Evolutionary conservation across 768 basidiomycete species (phyloP), one percentile per base, ranked within the genome.

Genomic region (Cystofilobasidium bisporidii): DNA sequence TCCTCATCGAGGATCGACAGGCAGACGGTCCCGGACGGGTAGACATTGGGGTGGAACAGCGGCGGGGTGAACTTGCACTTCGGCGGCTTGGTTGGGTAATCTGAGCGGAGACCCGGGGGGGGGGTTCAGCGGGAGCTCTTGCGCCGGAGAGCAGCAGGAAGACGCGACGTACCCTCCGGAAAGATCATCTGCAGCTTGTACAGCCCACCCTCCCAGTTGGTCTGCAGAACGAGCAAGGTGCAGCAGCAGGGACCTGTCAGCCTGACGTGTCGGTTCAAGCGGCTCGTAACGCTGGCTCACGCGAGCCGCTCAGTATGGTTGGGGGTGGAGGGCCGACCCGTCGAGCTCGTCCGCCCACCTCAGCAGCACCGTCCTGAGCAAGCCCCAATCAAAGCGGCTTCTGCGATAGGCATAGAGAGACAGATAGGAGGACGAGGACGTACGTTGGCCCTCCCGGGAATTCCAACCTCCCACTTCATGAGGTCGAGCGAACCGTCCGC

Each of bases 391-490:
- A n/a, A n/a, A n/a, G n/a, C n/a, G n/a, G n/a, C n/a, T n/a, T n/a
- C 36, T 12, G 5, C 36, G 36, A 36, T 12, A 36, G 36, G 6
- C 5, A 12, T 12, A 36, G 3, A 15, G 41, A 6, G 15, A 4
- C 5, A 15, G 41, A 14, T 8, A 43, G 40, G 10, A 43, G 11
- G 60, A 11, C 26, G 20, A 28, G 15, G 17, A 83, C 89, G 79
- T 78, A 96, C 96, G 69, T 82, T 82, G 59, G 82, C 71, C 79
- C 96, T 98, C 33, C 96, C 96, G 22, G 96, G 96, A 72, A 99
- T 98, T 28, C 96, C 96, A 2, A 96, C 92, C 76, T 98, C 96
- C 96, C 96, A 99, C 76, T 91, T 86, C 84, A 98, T 85, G 58
- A 99, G 81, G 78, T 98, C 93, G 85, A 97, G 86, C 2, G 91